These are phyloP conservation scores for Globisporangium nagaii DNA, from an alignment of 352 stramenopile genomes.

Conservation along the genomic window DNA sequence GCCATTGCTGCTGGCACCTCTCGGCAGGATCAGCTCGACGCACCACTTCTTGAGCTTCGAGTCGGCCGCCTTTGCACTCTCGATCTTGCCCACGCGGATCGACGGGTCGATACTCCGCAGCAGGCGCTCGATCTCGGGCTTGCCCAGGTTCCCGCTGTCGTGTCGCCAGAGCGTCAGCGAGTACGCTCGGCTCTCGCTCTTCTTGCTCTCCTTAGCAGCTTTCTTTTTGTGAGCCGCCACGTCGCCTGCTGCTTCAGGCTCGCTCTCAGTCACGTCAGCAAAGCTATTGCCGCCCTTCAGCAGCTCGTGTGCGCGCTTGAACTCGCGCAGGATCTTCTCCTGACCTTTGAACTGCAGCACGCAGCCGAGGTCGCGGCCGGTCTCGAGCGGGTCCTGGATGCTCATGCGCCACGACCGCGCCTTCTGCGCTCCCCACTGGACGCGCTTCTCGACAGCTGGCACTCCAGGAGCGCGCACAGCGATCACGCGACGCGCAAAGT, in stretches of 20 bases:
- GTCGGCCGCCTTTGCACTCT: constrained; percentile 2
- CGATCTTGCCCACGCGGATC: constrained; percentile 29
- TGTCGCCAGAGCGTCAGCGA: constrained; percentile 26
- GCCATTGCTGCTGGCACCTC: background rate
- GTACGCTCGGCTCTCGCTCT: constrained; percentile 15
- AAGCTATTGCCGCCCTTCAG: constrained; percentile 49
- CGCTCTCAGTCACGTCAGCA: constrained; percentile 26
- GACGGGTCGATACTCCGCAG: constrained; percentile 32
- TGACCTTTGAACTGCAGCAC: constrained; percentile 69
- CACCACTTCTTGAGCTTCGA: constrained; percentile 24
- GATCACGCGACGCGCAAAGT: constrained; percentile 93
- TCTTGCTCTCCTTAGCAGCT: constrained; percentile 15
- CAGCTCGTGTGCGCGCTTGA: constrained; percentile 51
- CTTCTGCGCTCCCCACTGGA: constrained; percentile 39
- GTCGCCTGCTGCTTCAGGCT: background rate
- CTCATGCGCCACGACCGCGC: constrained; percentile 77
- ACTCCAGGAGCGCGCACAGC: constrained; percentile 73
- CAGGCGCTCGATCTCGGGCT: constrained; percentile 20
- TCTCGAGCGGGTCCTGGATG: constrained; percentile 83
- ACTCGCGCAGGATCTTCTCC: constrained; percentile 52
- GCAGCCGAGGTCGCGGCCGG: constrained; percentile 67
- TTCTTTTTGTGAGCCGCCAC: constrained; percentile 9
- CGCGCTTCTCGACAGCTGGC: constrained; percentile 23
- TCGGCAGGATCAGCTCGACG: constrained; percentile 24
- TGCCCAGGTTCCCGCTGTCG: constrained; percentile 29